phyloP scores from a whole-genome alignment of 768 basidiomycete species.

The Hericium alpestre region DNA sequence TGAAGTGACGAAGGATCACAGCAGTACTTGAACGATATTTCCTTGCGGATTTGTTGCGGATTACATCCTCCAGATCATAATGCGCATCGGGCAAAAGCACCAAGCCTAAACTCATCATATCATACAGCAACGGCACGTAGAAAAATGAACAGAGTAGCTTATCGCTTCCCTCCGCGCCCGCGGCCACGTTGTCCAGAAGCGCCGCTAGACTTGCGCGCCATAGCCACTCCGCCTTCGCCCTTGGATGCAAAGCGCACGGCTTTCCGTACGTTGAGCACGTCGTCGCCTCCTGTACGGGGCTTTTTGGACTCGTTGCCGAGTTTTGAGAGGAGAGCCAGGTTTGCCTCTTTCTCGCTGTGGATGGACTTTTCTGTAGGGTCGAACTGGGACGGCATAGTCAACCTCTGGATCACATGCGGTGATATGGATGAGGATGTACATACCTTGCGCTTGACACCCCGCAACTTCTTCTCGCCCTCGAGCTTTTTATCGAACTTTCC shows the following conservation, averaged over 20 bases:
- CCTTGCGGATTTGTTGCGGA: too few relatives aligned
- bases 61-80: too few relatives aligned
- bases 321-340: constrained; percentile 65
- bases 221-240: constrained; percentile 7
- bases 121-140: too few relatives aligned
- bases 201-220: constrained; percentile 7
- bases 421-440: constrained; percentile 9
- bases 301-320: constrained; percentile 30
- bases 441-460: constrained; percentile 90
- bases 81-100: too few relatives aligned
- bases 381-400: constrained; percentile 41
- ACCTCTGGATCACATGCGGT: too few relatives aligned
- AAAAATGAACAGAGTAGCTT: too few relatives aligned
- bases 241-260: constrained; percentile 13
- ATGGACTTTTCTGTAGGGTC: constrained; percentile 66
- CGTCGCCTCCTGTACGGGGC: background rate
- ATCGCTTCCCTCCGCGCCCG: constrained; percentile 7
- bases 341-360: constrained; percentile 57
- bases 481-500: constrained; percentile 87
- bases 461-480: constrained; percentile 83
- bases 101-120: too few relatives aligned
- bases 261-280: constrained; percentile 13
- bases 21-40: too few relatives aligned
- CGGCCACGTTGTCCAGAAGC: constrained; percentile 26
- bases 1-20: too few relatives aligned